Evolutionary conservation across 768 basidiomycete species (phyloP).

Genomic region (Tulasnella sp.): DNA sequence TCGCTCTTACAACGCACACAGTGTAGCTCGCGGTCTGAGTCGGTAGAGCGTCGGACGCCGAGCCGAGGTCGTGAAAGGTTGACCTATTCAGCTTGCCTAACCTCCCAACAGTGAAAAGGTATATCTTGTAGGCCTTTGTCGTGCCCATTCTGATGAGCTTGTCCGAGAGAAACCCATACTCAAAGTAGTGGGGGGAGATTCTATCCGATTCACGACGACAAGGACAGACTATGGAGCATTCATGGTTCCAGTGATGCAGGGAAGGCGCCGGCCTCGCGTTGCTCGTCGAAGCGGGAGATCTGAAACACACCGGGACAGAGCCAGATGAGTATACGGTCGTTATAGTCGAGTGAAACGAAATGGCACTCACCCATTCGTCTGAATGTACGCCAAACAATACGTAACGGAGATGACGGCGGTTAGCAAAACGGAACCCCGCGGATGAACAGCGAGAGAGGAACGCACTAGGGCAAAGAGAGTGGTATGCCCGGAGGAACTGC

Average conservation of each 20-base stretch:
- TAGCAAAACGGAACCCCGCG: not conserved
- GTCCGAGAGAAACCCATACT: not conserved
- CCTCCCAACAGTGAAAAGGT: too few relatives aligned
- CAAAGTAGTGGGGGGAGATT: not conserved
- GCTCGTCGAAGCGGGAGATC: slow-evolving; percentile 89
- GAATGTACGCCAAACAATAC: slow-evolving; percentile 13
- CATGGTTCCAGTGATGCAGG: slow-evolving; percentile 80
- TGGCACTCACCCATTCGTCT: slow-evolving; percentile 82
- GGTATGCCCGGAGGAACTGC: slow-evolving; percentile 93
- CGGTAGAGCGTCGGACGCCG: too few relatives aligned
- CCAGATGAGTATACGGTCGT: slow-evolving; percentile 2
- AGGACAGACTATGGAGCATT: slow-evolving; percentile 23
- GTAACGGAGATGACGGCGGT: slow-evolving; percentile 14
- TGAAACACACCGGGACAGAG: slow-evolving; percentile 29
- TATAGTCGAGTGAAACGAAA: not conserved
- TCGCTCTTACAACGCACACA: too few relatives aligned
- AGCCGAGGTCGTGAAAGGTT: too few relatives aligned
- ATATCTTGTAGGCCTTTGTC: not conserved
- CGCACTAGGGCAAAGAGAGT: slow-evolving; percentile 93
- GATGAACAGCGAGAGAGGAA: slow-evolving; percentile 12
- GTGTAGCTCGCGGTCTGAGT: too few relatives aligned
- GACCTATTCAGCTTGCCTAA: too few relatives aligned
- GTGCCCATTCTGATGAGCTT: not conserved
- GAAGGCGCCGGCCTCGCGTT: slow-evolving; percentile 88
- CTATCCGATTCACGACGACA: not conserved